Conservation (phyloP, 805 yeast species). For the Vanderwaltozyma polyspora region DNA sequence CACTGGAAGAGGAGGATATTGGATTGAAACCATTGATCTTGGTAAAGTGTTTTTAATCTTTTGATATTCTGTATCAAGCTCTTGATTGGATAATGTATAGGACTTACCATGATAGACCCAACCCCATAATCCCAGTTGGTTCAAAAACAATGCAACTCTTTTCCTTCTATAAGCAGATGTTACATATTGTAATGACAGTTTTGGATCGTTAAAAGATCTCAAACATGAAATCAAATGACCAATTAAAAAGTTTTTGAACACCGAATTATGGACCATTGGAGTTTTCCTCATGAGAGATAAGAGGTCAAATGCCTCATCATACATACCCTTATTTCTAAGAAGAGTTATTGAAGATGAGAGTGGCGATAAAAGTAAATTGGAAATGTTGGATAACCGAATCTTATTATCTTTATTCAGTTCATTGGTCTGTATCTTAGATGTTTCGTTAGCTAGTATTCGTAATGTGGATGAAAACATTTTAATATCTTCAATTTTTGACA, state of each 20-base stretch:
- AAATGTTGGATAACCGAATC: no score
- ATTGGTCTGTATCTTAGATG: no score
- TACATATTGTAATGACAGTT: slow-evolving; percentile 15
- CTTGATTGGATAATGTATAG: slow-evolving; percentile 3
- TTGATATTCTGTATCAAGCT: slow-evolving; percentile 5
- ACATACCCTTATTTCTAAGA: slow-evolving; percentile 12
- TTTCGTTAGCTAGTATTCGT: no score
- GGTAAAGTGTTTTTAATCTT: slow-evolving; percentile 8
- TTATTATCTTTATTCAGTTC: no score
- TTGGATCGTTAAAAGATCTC: slow-evolving; percentile 22
- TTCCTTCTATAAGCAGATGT: slow-evolving; percentile 10
- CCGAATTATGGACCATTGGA: slow-evolving; percentile 4
- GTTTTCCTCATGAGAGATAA: slow-evolving; percentile 10
- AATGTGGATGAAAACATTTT: slow-evolving; percentile 18
- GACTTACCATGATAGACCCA: slow-evolving; percentile 13
- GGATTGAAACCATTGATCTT: slow-evolving; percentile 2
- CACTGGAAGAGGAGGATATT: slow-evolving; percentile 8
- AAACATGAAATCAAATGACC: slow-evolving; percentile 13
- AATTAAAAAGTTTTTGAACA: slow-evolving; percentile 13
- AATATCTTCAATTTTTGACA: slow-evolving; percentile 10
- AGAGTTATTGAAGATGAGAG: background rate
- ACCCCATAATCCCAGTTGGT: slow-evolving; percentile 22
- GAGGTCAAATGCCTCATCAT: slow-evolving; percentile 17
- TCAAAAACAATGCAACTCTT: slow-evolving; percentile 11
- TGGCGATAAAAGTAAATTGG: no score